phyloP scores from a whole-genome alignment of 768 basidiomycete genomes.

The Hysterangium stoloniferum region DNA sequence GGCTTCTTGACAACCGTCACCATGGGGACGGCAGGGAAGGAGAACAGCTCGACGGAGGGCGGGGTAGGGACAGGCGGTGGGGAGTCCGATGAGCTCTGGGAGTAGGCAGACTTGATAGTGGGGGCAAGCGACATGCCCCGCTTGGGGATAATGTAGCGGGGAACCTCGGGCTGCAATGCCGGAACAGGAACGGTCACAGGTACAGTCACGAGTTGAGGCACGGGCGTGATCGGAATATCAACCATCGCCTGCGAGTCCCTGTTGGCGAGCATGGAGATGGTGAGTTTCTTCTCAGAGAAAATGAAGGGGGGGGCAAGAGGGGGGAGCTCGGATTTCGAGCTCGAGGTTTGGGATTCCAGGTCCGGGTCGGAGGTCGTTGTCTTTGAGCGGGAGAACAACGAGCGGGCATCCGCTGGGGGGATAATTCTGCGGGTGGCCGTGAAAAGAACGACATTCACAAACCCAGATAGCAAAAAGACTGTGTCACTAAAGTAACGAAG shows the following conservation, averaged over 20 bases:
- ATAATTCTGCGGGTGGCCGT: constrained; percentile 23
- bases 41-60: no score
- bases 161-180: neutral
- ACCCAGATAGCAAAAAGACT: constrained; percentile 15
- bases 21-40: no score
- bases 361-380: neutral
- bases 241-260: neutral
- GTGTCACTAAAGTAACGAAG: neutral
- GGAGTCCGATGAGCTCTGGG: neutral
- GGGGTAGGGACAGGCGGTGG: no score
- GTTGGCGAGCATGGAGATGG: neutral
- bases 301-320: no score
- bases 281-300: neutral
- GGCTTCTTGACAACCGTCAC: neutral
- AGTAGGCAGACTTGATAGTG: neutral
- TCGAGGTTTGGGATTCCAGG: no score
- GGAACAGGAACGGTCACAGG: neutral
- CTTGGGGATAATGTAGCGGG: neutral
- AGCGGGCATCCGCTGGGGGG: constrained; percentile 20
- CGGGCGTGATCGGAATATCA: neutral
- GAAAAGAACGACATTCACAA: constrained; percentile 27
- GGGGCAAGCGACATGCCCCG: neutral
- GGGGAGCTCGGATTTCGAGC: no score
- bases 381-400: constrained; percentile 14
- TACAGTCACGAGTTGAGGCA: neutral